Evolutionary conservation across 495 filamentous ascomycete genomes (phyloP).

Genomic region (Pyrenopolyporus hunteri): DNA sequence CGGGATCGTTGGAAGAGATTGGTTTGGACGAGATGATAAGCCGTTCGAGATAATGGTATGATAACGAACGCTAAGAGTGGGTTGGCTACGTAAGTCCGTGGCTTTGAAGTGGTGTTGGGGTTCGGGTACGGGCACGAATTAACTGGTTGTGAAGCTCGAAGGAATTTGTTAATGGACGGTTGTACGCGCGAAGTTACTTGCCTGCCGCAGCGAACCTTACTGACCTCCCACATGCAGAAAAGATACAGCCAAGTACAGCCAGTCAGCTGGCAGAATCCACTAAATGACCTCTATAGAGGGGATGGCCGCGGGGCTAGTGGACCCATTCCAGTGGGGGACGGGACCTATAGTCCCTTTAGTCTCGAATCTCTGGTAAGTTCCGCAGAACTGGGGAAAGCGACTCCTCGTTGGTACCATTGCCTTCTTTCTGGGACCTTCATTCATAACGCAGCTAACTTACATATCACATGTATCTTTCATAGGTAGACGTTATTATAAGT

Average conservation of each 20-base stretch:
- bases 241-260: conserved; percentile 5
- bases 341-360: too few relatives aligned
- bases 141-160: conserved; percentile 20
- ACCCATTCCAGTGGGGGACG: background rate
- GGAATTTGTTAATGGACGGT: background rate
- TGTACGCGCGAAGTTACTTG: too few relatives aligned
- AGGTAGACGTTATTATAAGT: too few relatives aligned
- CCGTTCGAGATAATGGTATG: too few relatives aligned
- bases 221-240: conserved; percentile 10
- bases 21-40: conserved; percentile 11
- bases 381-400: conserved; percentile 1
- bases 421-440: too few relatives aligned
- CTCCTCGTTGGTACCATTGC: background rate
- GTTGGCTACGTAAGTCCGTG: background rate
- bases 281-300: background rate
- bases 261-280: conserved; percentile 14
- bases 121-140: conserved; percentile 12
- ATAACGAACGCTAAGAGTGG: conserved; percentile 5
- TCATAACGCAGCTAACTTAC: too few relatives aligned
- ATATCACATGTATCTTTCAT: too few relatives aligned
- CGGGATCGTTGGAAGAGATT: conserved; percentile 8
- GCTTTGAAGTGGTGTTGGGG: conserved; percentile 13
- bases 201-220: background rate
- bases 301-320: conserved; percentile 23
- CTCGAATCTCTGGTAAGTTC: background rate